Conservation (phyloP, 2,329 filamentous ascomycete species). For the Trichoderma aggressivum region DNA sequence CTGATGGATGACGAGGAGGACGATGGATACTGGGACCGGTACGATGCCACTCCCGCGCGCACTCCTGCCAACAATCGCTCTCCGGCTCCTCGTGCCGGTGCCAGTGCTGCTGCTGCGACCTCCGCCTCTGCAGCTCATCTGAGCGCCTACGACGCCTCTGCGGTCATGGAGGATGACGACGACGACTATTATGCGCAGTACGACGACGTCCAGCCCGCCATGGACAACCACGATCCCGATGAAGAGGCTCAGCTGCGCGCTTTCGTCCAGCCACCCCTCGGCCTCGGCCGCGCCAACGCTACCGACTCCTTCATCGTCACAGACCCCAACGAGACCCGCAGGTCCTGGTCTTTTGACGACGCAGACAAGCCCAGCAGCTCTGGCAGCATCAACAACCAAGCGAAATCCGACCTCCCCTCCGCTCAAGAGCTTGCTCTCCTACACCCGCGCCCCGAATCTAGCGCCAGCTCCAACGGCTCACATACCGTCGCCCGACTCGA, state of each 20-base stretch:
- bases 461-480: constrained; percentile 54
- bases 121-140: constrained; percentile 20
- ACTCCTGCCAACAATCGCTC: constrained; percentile 62
- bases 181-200: constrained; percentile 76
- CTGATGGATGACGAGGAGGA: constrained; percentile 52
- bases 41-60: constrained; percentile 66
- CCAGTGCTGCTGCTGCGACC: constrained; percentile 23
- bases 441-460: constrained; percentile 58
- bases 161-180: constrained; percentile 35
- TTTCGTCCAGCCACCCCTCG: constrained; percentile 35
- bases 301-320: constrained; percentile 25
- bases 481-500: constrained; percentile 61
- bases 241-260: constrained; percentile 47
- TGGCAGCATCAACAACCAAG: constrained; percentile 24
- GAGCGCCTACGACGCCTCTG: constrained; percentile 25
- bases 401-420: neutral
- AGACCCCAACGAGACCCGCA: constrained; percentile 29
- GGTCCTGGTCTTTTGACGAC: constrained; percentile 43
- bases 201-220: constrained; percentile 72
- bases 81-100: constrained; percentile 51
- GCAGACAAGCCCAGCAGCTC: constrained; percentile 33
- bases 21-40: constrained; percentile 76
- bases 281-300: constrained; percentile 21
- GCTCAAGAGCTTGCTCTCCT: constrained; percentile 39
- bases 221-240: constrained; percentile 79